A percentile compares a stretch with the other conserved stretches of the same genome.
Evolutionary conservation across 2,329 filamentous ascomycete genomes (phyloP).

Genomic region (Lomentospora prolificans): DNA sequence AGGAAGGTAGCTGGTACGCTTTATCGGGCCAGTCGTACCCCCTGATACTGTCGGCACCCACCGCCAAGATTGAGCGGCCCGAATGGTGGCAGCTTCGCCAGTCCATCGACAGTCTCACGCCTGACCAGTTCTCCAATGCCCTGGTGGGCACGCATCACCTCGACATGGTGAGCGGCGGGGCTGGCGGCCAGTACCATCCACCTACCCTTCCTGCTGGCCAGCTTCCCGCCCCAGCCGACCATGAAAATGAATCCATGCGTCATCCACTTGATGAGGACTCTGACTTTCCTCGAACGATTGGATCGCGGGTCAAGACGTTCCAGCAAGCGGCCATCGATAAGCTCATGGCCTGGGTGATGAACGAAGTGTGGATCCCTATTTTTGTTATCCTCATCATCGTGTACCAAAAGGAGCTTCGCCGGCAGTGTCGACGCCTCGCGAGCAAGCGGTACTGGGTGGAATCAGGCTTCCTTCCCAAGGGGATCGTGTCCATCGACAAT

Average conservation of each 20-base stretch:
- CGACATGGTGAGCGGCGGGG: slow-evolving; percentile 25
- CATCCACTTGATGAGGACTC: slow-evolving; percentile 15
- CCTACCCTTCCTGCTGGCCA: slow-evolving; percentile 27
- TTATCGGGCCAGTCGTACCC: slow-evolving; percentile 82
- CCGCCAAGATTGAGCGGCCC: slow-evolving; percentile 32
- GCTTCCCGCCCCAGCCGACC: slow-evolving; percentile 7
- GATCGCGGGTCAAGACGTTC: slow-evolving; percentile 40
- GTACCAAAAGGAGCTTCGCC: slow-evolving; percentile 35
- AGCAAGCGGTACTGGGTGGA: slow-evolving; percentile 20
- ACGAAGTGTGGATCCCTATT: slow-evolving; percentile 40
- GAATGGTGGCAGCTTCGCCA: slow-evolving; percentile 37
- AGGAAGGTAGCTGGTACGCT: slow-evolving; percentile 85
- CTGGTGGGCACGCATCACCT: slow-evolving; percentile 65
- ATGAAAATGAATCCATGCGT: not conserved
- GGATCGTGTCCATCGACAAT: not conserved
- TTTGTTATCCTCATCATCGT: slow-evolving; percentile 31
- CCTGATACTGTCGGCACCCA: slow-evolving; percentile 60
- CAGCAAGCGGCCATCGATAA: slow-evolving; percentile 39
- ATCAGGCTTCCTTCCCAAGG: slow-evolving; percentile 3
- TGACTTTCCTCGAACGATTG: slow-evolving; percentile 27
- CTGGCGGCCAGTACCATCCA: slow-evolving; percentile 22
- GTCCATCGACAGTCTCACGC: slow-evolving; percentile 27
- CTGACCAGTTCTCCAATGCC: slow-evolving; percentile 44
- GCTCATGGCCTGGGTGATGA: slow-evolving; percentile 44
- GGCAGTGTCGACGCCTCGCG: slow-evolving; percentile 25